Base-by-base conservation (phyloP, 805 yeast species). In the Tetrapisispora taiwanensis region DNA sequence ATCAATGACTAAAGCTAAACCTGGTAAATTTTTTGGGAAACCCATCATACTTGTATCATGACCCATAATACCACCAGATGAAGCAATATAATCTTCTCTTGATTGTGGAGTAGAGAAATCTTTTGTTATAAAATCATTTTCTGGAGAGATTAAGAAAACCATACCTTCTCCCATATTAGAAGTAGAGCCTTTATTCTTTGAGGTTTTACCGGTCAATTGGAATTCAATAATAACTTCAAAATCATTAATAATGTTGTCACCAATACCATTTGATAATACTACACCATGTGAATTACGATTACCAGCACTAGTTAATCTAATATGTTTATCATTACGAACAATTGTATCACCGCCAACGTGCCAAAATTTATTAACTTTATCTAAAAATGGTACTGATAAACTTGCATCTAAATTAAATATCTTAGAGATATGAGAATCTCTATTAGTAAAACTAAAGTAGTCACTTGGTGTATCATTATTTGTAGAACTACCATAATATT, bases 231-330 rank as follows among this genome's bases (percentile, higher is more conserved):
- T 46, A 9, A 51, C 49, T 45, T 60, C 65, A 43, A 59, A 59
- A 45, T 60, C 60, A 50, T 58, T 55, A 15, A 60, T 56, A 7
- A 47, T 48, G 41, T 57, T 59, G 37, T 60, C 65, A 24, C 65
- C 65, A 20, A 59, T 46, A 5, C 65, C 64, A 44, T 59, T 60
- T 13, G 65, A 60, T 15, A 60, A 38, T n/a, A 60, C 44, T 13
- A 50, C 39, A 22, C 64, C 63, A 30, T 51, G 47, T 3, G 42
- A 45, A 30, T 43, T 33, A 33, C 24, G 41, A 4, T 18, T 12
- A 19, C 50, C 48, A 7, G 50, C 43, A 17, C 48, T 45, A 2
- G 62, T 57, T 20, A 60, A 46, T 41, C 50, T 49, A 7, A 60
- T 48, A 33, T 43, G 47, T 14, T 50, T 55, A 15, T 37, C 32